Base-by-base conservation (phyloP, 352 stramenopile genomes). In the Phytophthora sp. region DNA sequence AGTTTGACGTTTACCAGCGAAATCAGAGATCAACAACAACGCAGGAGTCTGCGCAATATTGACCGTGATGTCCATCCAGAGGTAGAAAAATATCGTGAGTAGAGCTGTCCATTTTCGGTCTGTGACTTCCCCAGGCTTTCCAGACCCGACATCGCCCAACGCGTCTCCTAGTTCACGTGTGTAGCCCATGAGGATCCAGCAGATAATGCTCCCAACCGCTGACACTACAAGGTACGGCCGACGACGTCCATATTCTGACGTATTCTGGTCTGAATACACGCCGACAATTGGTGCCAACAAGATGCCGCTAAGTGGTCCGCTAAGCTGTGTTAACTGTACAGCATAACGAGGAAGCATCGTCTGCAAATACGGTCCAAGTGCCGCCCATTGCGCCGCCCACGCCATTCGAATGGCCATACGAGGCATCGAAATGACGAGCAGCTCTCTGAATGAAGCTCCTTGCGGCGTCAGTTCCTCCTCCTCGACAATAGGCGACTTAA, bases 11-110 rank as follows among this genome's bases (percentile, higher is more conserved):
- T 74, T 75, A 8, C 79, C 79, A 21, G 80, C 80, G 41, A 89
- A 82, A 30, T 89, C 80, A 4, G 80, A 72, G 23, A 89, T 80
- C 13, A 89, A 26, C 36, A 89, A 27, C 52, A 79, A 65, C 15
- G 67, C 72, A 16, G 78, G 77, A 1, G 67, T 82, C 52, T 80
- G 71, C 3, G 77, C 74, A n/a, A 89, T 26, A 55, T 89, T 87
- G 41, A 87, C 67, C 21, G 71, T 79, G 20, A 89, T 67, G 45
- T 88, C 80, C 80, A 89, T 89, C 78, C 77, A 87, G 3, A 75
- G 56, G 73, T 89, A 87, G 55, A 84, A 86, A 38, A 86, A 56
- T n/a, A 87, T 70, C 1, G 69, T 84, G 20, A 89, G 71, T 18
- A 81, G 35, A 7, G 73, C 62, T 2, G 80, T 89, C 71, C 72